Evolutionary conservation across 2,329 filamentous ascomycete genomes (phyloP), one percentile per base, ranked within the genome.

Genomic region (Amylocarpus encephaloides): DNA sequence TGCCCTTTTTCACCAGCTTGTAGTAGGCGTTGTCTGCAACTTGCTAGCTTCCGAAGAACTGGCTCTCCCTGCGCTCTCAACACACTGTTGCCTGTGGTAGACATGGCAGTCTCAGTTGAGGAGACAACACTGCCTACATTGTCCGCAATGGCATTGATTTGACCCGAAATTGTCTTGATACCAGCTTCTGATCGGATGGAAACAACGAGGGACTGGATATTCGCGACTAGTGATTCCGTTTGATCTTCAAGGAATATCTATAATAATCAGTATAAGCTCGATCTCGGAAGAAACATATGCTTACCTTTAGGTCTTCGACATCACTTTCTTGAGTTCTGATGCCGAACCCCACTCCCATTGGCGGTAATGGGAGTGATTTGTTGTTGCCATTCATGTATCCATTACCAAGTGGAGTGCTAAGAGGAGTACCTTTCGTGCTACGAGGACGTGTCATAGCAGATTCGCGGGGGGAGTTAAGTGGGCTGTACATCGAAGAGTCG

Each of bases 181-280:
- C 76, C 71, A 29, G 79, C 78, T 57, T 86, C 80, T 45, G 76
- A 74, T 48, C 86, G 83, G 54, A 90, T 84, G 29, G 80, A 81
- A 48, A 78, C 77, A 42, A 94, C 87, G 6, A 95, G 78, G n/a
- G 82, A 79, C 68, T 93, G 87, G 56, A 94, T 90, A 40, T 82
- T 86, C 58, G 88, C 82, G 22, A 93, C 84, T 52, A 95, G 76
- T 2, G 82, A 72, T 45, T 87, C 86, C 10, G 86, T 91, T 66
- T 93, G 87, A 63, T 91, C 86, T 64, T 93, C 86, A 33, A 94
- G 78, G 64, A 89, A 91, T 52, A 87, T 79, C 80, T 86, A 46
- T 33, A 50, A 40, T 58, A 48, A 61, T 63, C 56, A 63, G 54
- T 43, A 47, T 36, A 30, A 46, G 18, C 39, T 26, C 11, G 18